These are phyloP conservation scores for Ochetophila trinervis DNA, from an alignment of 306 rosid species.

Conservation along the genomic window DNA sequence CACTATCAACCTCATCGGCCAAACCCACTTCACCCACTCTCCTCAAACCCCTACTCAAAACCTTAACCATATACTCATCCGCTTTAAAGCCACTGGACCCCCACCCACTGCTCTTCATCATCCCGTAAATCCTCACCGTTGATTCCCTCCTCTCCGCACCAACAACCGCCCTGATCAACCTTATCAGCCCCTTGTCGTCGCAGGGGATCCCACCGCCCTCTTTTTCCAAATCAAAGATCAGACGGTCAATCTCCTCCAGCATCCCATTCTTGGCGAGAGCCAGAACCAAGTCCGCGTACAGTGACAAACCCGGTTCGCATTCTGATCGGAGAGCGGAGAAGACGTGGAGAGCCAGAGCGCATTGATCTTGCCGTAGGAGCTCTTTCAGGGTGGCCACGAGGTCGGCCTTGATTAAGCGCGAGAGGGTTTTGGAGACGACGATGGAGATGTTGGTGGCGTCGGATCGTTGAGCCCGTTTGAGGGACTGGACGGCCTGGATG, in stretches of 20 bases:
- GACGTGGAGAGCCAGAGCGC: conserved; percentile 55
- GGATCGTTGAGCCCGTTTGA: conserved; percentile 66
- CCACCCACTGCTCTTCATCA: conserved; percentile 70
- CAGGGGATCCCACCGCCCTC: conserved; percentile 28
- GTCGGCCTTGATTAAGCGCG: conserved; percentile 68
- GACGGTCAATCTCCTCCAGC: conserved; percentile 56
- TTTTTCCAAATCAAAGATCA: conserved; percentile 48
- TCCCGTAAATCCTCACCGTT: conserved; percentile 62
- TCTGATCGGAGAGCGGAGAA: conserved; percentile 72
- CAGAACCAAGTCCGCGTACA: conserved; percentile 50
- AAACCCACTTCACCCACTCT: conserved; percentile 52
- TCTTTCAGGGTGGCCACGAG: conserved; percentile 69
- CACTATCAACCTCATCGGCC: conserved; percentile 36
- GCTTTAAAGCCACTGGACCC: conserved; percentile 33
- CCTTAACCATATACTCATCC: conserved; percentile 61
- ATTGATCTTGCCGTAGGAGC: conserved; percentile 79
- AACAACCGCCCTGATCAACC: conserved; percentile 62
- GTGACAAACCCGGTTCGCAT: conserved; percentile 46
- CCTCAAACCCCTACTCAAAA: conserved; percentile 60
- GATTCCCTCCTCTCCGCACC: conserved; percentile 60
- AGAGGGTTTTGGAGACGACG: conserved; percentile 48
- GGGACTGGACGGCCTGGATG: conserved; percentile 86
- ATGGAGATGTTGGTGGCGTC: conserved; percentile 33
- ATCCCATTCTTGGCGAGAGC: conserved; percentile 42
- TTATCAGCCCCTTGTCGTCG: conserved; percentile 55